Evolutionary conservation across 495 filamentous ascomycete genomes (phyloP).

Genomic region (Sordaria brevicollis): DNA sequence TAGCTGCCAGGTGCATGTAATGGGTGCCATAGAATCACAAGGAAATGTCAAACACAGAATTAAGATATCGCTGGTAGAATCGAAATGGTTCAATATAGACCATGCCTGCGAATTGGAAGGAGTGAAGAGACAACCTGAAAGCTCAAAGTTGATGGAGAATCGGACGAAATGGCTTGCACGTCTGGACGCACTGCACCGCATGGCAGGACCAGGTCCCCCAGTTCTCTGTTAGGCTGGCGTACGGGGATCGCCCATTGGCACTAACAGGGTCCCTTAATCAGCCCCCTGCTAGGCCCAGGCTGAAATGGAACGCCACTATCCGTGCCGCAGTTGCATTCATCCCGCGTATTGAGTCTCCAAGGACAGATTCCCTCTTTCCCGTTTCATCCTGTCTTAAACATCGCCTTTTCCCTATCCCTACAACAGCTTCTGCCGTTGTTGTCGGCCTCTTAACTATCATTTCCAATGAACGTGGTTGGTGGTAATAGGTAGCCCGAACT

Average conservation of each 20-base stretch:
- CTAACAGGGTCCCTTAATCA: not conserved
- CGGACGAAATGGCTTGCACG: not conserved
- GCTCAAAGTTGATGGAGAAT: not conserved
- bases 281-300: not conserved
- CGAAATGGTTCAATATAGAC: not conserved
- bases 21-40: not conserved
- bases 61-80: not conserved
- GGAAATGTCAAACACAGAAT: not conserved
- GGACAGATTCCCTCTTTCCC: not conserved
- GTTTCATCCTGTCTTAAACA: not conserved
- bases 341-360: not conserved
- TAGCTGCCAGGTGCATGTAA: not conserved
- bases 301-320: not conserved
- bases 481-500: constrained; percentile 8
- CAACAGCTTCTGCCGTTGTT: not conserved
- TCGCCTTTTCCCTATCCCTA: not conserved
- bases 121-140: not conserved
- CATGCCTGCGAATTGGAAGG: not conserved
- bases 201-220: not conserved
- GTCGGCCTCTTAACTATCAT: not conserved
- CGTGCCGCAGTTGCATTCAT: not conserved
- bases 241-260: not conserved
- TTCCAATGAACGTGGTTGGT: constrained; percentile 5
- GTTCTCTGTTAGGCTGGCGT: not conserved
- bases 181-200: not conserved